phyloP scores from a whole-genome alignment of 768 basidiomycete species.

The Tulasnella sp. region DNA sequence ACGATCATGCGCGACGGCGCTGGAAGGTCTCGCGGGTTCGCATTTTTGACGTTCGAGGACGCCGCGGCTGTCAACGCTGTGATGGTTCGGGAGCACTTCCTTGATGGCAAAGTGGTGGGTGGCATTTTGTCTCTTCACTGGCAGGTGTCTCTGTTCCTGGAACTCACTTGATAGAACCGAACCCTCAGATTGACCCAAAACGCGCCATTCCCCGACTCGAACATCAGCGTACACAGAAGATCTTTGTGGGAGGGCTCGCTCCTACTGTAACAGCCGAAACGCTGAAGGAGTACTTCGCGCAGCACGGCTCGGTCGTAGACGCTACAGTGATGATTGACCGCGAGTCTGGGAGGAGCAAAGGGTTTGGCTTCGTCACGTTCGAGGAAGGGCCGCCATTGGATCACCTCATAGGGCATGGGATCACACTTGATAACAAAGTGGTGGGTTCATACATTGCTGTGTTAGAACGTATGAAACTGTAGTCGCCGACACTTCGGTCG shows the following conservation, averaged over 20 bases:
- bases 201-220: conserved; percentile 95
- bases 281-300: conserved; percentile 85
- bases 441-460: conserved; percentile 42
- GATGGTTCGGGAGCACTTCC: conserved; percentile 86
- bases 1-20: conserved; percentile 98
- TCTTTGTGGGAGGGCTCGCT: conserved; percentile 92
- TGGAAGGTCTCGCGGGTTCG: conserved; percentile 93
- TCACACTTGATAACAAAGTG: conserved; percentile 90
- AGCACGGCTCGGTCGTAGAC: conserved; percentile 92
- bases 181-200: conserved; percentile 90
- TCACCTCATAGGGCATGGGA: conserved; percentile 75
- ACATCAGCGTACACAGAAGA: conserved; percentile 82
- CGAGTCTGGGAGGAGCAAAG: conserved; percentile 88
- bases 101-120: conserved; percentile 96
- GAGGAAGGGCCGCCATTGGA: conserved; percentile 79
- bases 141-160: background rate
- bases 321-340: conserved; percentile 98
- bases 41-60: conserved; percentile 92
- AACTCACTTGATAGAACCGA: background rate
- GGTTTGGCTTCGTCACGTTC: conserved; percentile 96
- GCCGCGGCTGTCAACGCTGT: conserved; percentile 89
- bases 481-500: background rate
- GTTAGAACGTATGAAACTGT: conserved; percentile 2
- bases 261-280: conserved; percentile 87
- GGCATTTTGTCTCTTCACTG: conserved; percentile 11